phyloP scores from a whole-genome alignment of 2,329 filamentous ascomycete species.

The Fusarium papillatum region DNA sequence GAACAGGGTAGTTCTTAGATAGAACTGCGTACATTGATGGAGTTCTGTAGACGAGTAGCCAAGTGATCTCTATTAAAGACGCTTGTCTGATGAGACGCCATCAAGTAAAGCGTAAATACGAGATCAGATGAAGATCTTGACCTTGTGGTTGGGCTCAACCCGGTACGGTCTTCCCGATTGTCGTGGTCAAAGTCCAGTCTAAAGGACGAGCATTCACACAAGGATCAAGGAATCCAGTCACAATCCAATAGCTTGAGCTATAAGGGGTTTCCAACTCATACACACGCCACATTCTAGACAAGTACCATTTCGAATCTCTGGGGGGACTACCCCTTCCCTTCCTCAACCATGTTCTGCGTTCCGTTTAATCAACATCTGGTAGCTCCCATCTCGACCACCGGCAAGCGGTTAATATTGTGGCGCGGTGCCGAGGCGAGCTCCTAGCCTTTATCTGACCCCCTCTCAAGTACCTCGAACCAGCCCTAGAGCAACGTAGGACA shows the following conservation, averaged over 20 bases:
- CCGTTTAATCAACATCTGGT: no score
- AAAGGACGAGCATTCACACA: neutral
- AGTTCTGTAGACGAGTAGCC: neutral
- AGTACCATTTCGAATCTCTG: neutral
- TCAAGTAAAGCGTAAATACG: neutral
- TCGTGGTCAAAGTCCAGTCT: neutral
- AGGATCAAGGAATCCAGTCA: neutral
- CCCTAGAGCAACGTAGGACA: neutral
- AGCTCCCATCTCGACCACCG: no score
- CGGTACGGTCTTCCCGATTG: neutral
- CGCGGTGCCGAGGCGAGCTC: neutral
- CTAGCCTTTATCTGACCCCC: neutral
- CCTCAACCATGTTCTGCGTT: neutral
- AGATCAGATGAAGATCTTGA: neutral
- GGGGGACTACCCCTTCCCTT: neutral
- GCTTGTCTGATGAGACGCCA: no score
- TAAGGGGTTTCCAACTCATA: neutral
- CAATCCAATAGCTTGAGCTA: neutral
- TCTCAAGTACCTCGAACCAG: neutral
- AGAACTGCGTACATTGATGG: neutral
- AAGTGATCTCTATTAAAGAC: neutral
- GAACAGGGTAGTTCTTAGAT: no score
- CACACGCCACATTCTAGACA: neutral
- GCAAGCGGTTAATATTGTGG: slow-evolving; percentile 34
- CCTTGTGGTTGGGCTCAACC: neutral